Evolutionary conservation across 495 filamentous ascomycete species (phyloP).

Genomic region (Aspergillus cristatus): DNA sequence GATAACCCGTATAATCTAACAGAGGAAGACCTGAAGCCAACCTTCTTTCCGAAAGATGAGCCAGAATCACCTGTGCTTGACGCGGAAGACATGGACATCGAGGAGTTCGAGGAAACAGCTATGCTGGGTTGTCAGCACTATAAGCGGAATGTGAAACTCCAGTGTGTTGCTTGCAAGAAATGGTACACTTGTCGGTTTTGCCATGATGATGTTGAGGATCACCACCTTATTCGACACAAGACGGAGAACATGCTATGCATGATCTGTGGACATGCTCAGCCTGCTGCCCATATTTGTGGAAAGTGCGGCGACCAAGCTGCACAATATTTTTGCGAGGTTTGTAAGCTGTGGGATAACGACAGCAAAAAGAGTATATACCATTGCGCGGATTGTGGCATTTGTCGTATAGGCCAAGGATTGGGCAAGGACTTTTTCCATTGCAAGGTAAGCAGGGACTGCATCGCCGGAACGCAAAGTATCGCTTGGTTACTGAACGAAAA

Average conservation of each 20-base stretch:
- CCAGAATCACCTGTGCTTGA: constrained; percentile 31
- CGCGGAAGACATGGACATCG: constrained; percentile 33
- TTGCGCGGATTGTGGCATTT: constrained; percentile 94
- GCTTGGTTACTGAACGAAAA: no score
- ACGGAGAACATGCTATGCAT: constrained; percentile 98
- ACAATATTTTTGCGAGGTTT: constrained; percentile 90
- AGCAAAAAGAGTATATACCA: constrained; percentile 89
- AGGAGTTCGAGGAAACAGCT: constrained; percentile 27
- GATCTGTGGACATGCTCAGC: constrained; percentile 82
- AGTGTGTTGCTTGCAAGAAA: constrained; percentile 77
- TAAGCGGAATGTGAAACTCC: constrained; percentile 87
- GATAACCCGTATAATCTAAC: constrained; percentile 60
- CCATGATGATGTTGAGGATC: constrained; percentile 80
- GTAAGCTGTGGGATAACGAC: constrained; percentile 97
- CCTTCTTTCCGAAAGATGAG: constrained; percentile 49
- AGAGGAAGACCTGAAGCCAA: constrained; percentile 60
- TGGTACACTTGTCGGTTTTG: constrained; percentile 98
- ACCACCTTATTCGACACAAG: constrained; percentile 67
- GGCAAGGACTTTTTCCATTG: constrained; percentile 97
- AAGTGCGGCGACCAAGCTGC: constrained; percentile 68
- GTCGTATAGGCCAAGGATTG: constrained; percentile 78
- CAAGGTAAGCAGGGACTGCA: constrained; percentile 53
- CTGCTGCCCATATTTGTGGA: constrained; percentile 66
- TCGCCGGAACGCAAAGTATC: not conserved
- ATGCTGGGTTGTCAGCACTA: constrained; percentile 85